phyloP scores from a whole-genome alignment of 257 asterid species.

The Solanum ahanhuiri region DNA sequence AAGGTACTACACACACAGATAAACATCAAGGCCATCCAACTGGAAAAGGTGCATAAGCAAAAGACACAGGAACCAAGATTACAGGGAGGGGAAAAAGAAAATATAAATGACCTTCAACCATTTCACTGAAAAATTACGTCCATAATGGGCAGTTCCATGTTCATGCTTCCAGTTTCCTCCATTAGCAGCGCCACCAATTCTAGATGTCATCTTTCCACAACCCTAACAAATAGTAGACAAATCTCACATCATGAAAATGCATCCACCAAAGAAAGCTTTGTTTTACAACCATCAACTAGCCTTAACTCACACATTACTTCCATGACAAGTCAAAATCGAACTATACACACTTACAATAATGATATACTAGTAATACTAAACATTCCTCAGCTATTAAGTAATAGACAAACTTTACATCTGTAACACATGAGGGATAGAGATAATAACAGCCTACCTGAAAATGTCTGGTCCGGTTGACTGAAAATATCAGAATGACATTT shows the following conservation, averaged over 20 bases:
- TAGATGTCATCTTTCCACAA: conserved; percentile 90
- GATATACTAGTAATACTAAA: neutral
- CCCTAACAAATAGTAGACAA: conserved; percentile 33
- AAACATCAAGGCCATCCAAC: neutral
- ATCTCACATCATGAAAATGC: neutral
- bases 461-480: conserved; percentile 85
- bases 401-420: neutral
- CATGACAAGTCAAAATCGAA: neutral
- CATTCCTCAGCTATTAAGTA: neutral
- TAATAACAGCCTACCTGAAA: conserved; percentile 55
- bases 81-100: neutral
- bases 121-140: conserved; percentile 78
- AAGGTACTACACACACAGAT: neutral
- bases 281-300: neutral
- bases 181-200: conserved; percentile 69
- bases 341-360: neutral
- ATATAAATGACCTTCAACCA: conserved; percentile 70
- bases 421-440: neutral
- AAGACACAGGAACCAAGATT: neutral
- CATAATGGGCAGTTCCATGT: conserved; percentile 94
- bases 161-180: conserved; percentile 99
- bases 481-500: conserved; percentile 83
- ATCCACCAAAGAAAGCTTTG: neutral
- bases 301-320: neutral
- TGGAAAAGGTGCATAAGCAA: neutral